Evolutionary conservation across 2,329 filamentous ascomycete species (phyloP).

Genomic region (Pestalotiopsis sp.): DNA sequence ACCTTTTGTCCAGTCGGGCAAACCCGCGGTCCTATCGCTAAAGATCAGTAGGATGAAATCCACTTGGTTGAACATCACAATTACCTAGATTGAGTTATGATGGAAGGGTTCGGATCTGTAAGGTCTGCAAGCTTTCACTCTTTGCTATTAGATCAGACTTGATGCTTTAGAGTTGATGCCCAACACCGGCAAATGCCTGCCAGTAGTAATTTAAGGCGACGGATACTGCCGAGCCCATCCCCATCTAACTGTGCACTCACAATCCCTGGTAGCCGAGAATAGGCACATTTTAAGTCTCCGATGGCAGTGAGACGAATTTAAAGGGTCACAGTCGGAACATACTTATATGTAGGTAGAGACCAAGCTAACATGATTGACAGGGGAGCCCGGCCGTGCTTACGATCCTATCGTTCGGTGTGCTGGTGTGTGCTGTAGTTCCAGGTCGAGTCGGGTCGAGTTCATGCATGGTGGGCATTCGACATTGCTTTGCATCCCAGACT

Average conservation of each 20-base stretch:
- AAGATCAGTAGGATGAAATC: too few relatives aligned
- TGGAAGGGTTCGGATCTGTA: too few relatives aligned
- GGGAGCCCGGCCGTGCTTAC: neutral
- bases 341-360: neutral
- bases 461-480: too few relatives aligned
- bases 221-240: neutral
- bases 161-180: neutral
- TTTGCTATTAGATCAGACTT: neutral
- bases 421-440: neutral
- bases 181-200: neutral
- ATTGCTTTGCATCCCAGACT: neutral
- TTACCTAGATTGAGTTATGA: too few relatives aligned
- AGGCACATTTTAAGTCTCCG: neutral
- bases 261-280: neutral
- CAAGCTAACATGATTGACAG: neutral
- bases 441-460: neutral
- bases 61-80: too few relatives aligned
- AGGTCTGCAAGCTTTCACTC: too few relatives aligned
- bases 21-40: too few relatives aligned
- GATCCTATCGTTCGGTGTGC: neutral
- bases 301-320: neutral
- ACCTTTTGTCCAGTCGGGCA: too few relatives aligned
- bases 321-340: neutral
- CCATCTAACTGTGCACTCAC: neutral
- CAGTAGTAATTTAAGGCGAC: neutral